Conservation (phyloP, 352 stramenopile species). For the Globisporangium yorkense region DNA sequence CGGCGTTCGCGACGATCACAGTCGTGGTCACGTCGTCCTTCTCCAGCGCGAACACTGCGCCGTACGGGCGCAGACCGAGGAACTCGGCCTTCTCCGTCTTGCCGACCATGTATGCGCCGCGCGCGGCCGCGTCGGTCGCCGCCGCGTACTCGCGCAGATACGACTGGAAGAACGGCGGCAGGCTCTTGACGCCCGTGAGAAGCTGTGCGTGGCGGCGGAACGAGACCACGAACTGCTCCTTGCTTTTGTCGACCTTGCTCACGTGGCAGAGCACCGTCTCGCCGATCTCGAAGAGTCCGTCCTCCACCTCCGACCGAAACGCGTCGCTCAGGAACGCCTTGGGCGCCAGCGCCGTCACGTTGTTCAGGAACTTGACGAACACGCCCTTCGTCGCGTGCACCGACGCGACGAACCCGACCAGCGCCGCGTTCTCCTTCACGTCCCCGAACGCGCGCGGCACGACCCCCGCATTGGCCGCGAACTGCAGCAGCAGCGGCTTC, state of each 20-base stretch:
- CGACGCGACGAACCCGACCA: constrained; percentile 79
- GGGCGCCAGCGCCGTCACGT: constrained; percentile 72
- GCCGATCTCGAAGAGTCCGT: constrained; percentile 79
- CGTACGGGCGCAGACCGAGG: constrained; percentile 78
- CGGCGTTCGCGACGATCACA: constrained; percentile 54
- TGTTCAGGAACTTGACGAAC: constrained; percentile 87
- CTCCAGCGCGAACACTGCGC: constrained; percentile 76
- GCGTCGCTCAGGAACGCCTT: constrained; percentile 76
- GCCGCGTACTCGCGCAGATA: constrained; percentile 38
- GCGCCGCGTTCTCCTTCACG: constrained; percentile 46
- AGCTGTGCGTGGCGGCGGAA: constrained; percentile 43
- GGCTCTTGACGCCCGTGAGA: constrained; percentile 27
- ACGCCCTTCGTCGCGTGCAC: constrained; percentile 72
- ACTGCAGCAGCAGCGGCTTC: constrained; percentile 75
- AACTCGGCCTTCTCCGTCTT: constrained; percentile 82
- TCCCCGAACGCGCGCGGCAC: constrained; percentile 57
- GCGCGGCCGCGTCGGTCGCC: constrained; percentile 2
- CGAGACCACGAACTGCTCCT: constrained; percentile 77
- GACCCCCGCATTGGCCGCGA: constrained; percentile 23
- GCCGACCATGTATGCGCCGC: constrained; percentile 36
- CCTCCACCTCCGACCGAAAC: constrained; percentile 62
- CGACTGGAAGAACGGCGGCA: constrained; percentile 47
- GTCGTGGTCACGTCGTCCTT: constrained; percentile 56
- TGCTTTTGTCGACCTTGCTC: constrained; percentile 65
- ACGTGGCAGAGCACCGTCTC: constrained; percentile 82